Percentiles rank a stretch among this genome's conserved stretches.
Evolutionary conservation across 2,329 filamentous ascomycete species (phyloP).

Genomic region (Calonectria pseudoturangicola): DNA sequence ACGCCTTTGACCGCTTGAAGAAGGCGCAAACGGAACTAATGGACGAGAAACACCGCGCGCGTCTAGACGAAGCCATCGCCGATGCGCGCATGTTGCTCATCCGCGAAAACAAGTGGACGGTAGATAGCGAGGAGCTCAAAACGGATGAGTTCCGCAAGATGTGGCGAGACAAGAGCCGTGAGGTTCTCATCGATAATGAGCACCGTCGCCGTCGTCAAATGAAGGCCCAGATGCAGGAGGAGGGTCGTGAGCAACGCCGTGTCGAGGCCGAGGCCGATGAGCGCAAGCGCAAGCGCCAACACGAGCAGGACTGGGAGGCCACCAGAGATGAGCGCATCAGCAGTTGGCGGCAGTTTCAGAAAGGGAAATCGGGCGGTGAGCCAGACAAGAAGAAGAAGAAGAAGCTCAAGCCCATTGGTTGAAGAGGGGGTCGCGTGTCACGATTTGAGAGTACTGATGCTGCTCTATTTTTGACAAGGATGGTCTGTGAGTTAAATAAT

Average conservation of each 20-base stretch:
- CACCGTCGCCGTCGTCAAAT: slow-evolving; percentile 87
- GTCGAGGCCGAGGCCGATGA: slow-evolving; percentile 89
- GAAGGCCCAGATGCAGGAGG: slow-evolving; percentile 97
- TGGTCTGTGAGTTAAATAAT: slow-evolving; percentile 58
- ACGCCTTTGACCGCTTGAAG: slow-evolving; percentile 96
- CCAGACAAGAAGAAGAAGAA: slow-evolving; percentile 79
- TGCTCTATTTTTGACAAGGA: slow-evolving; percentile 40
- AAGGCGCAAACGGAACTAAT: slow-evolving; percentile 94
- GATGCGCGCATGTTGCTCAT: slow-evolving; percentile 97
- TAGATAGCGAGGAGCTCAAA: slow-evolving; percentile 90
- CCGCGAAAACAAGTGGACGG: slow-evolving; percentile 93
- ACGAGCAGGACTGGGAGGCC: slow-evolving; percentile 96
- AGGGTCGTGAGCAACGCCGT: slow-evolving; percentile 90
- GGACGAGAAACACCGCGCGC: slow-evolving; percentile 92
- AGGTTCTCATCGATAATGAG: slow-evolving; percentile 95
- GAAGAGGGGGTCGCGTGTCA: slow-evolving; percentile 43
- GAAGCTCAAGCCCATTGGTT: slow-evolving; percentile 80
- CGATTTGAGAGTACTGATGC: slow-evolving; percentile 36
- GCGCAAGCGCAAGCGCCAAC: slow-evolving; percentile 90
- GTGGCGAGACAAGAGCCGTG: slow-evolving; percentile 93
- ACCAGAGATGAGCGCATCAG: slow-evolving; percentile 93
- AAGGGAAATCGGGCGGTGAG: slow-evolving; percentile 75
- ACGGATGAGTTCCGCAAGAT: slow-evolving; percentile 87
- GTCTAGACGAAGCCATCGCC: slow-evolving; percentile 94
- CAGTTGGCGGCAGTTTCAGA: slow-evolving; percentile 95